Base-by-base conservation (phyloP, 2,329 filamentous ascomycete genomes). In the Botryotinia convoluta region DNA sequence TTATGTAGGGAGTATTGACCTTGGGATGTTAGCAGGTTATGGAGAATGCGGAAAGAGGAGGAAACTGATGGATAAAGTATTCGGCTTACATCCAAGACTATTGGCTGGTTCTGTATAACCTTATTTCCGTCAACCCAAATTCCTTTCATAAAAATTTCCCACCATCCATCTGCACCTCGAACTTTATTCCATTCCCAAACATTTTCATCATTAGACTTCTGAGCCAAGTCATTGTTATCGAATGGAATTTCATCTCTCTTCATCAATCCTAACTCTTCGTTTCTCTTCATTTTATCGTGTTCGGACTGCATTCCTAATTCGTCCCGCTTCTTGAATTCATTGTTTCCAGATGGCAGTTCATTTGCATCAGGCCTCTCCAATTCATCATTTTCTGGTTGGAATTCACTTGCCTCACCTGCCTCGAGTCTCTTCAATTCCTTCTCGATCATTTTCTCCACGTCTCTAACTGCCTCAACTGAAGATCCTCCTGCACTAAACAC, bases 1-100 rank as follows among this genome's bases (percentile, higher is more conserved):
- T 42, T 26, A 78, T 77, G 64, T 75, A 78, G 3, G 77, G 77
- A 18, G 76, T 77, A 37, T 78, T 78, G 37, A 78, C 57, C 77
- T 78, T 69, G 4, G 20, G 8, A 20, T 42, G 18, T 68, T 74
- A 29, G 75, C 69, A 26, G 35, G 18, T 12, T 44, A 3, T 29
- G 6, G 26, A 8, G 2, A 8, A 42, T 4, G 12, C 32, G 14
- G 5, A 18, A 20, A 2, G 51, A 3, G 26, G 32, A 39, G 6
- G 35, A 7, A 35, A 32, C 4, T 54, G 2, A 3, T 10, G 8
- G 4, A 1, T 48, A 14, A 29, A n/a, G 14, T 35, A 3, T 45
- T 37, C 4, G 20, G n/a, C 69, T 26, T 71, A 77, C 77, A 67
- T 78, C 77, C n/a, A 78, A 70, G 14, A 77, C 71, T 45, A 73